Conservation (phyloP, 306 rosid genomes). For the Trifolium dubium region DNA sequence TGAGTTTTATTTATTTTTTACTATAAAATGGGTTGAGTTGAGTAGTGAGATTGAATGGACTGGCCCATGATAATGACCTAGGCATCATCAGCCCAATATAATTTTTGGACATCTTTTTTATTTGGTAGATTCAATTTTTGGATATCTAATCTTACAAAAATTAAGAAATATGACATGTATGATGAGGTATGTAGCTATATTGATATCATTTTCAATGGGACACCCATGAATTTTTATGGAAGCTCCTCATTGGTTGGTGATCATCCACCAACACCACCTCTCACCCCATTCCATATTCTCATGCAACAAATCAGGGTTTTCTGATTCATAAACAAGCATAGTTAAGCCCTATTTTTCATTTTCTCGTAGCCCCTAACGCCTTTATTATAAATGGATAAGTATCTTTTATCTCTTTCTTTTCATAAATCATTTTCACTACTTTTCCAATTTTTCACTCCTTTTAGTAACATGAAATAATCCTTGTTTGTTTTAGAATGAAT, state of each 20-base stretch:
- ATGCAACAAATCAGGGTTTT: slow-evolving; percentile 69
- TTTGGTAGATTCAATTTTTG: not conserved
- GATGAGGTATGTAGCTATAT: slow-evolving; percentile 39
- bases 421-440: slow-evolving; percentile 42
- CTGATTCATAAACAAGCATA: slow-evolving; percentile 50
- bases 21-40: not conserved
- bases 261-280: slow-evolving; percentile 36
- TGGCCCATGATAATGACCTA: no score
- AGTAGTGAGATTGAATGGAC: not conserved
- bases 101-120: no score
- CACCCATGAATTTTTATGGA: slow-evolving; percentile 46
- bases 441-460: slow-evolving; percentile 39
- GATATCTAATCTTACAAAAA: not conserved
- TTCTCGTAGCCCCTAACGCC: not conserved
- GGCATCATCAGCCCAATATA: no score
- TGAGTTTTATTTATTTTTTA: no score
- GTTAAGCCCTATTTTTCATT: not conserved
- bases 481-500: no score
- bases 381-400: slow-evolving; percentile 13
- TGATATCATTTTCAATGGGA: slow-evolving; percentile 42
- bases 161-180: slow-evolving; percentile 41
- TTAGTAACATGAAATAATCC: not conserved
- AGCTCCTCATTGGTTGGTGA: slow-evolving; percentile 58
- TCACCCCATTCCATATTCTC: slow-evolving; percentile 52
- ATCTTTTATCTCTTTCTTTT: not conserved